Evolutionary conservation across 1,284 basidiomycete genomes (phyloP).

Genomic region (Ceratobasidium sp.): DNA sequence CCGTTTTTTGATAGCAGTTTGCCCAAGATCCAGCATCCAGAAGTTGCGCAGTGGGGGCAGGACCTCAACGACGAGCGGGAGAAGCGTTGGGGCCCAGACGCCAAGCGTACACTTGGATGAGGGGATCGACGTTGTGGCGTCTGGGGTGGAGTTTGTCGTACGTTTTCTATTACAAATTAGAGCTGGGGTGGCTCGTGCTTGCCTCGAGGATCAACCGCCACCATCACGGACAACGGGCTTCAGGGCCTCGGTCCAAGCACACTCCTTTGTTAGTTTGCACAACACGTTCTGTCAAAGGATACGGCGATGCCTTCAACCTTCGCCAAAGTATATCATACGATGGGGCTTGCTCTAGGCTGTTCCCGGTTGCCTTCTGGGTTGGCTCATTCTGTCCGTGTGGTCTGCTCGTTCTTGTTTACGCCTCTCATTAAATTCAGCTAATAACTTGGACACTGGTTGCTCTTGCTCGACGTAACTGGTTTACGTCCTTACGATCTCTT

Average conservation of each 20-base stretch:
- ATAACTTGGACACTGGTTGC: not conserved
- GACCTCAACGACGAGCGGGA: conserved; percentile 68
- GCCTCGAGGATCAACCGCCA: too few relatives aligned
- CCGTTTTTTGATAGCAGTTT: conserved; percentile 80
- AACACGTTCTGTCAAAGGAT: conserved; percentile 28
- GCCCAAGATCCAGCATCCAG: conserved; percentile 77
- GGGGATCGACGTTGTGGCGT: too few relatives aligned
- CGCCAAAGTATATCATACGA: not conserved
- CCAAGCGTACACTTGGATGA: too few relatives aligned
- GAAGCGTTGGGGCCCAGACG: not conserved
- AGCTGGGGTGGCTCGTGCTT: too few relatives aligned
- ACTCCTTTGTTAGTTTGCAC: conserved; percentile 32
- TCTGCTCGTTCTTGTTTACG: not conserved
- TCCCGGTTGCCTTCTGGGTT: not conserved
- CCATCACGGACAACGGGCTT: not conserved
- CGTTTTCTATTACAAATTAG: too few relatives aligned
- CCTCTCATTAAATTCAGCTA: conserved; percentile 7
- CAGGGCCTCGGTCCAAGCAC: conserved; percentile 1
- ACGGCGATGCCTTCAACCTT: not conserved
- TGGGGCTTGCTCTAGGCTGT: not conserved
- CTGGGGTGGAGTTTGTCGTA: too few relatives aligned
- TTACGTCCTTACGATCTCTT: conserved; percentile 19
- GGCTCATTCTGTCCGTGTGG: too few relatives aligned
- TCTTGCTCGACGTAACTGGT: conserved; percentile 21
- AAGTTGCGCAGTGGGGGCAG: conserved; percentile 79